Conservation (phyloP, 345 rosid genomes). For the Eucalyptus guilfoylei region DNA sequence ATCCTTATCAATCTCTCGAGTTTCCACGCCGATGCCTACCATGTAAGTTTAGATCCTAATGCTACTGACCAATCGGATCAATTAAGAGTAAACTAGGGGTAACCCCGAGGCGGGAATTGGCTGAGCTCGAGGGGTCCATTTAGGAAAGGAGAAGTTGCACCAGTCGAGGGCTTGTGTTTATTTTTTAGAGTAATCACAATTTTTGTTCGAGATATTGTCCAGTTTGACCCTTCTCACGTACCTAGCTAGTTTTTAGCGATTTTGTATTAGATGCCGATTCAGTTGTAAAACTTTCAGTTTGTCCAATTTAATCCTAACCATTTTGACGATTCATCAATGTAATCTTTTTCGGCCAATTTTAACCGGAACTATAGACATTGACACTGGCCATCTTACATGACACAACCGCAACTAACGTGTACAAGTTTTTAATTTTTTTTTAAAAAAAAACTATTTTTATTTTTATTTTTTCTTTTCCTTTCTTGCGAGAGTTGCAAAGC, state of each 20-base stretch:
- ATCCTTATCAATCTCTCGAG: neutral
- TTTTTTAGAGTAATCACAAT: neutral
- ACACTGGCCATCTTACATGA: accelerated
- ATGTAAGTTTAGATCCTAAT: neutral
- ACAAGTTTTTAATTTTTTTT: neutral
- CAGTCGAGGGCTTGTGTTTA: neutral
- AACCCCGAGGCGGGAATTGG: neutral
- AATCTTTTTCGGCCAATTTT: neutral
- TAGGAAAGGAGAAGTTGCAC: neutral
- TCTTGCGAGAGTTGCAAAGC: neutral
- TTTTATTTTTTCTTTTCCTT: neutral
- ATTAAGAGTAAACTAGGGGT: neutral
- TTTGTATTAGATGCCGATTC: neutral
- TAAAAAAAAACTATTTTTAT: neutral
- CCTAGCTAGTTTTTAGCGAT: neutral
- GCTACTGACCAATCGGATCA: neutral
- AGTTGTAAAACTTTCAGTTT: neutral
- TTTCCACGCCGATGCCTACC: neutral
- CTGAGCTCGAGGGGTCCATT: neutral
- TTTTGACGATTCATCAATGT: neutral
- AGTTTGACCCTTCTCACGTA: neutral
- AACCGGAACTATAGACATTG: accelerated
- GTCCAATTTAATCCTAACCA: accelerated
- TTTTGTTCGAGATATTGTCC: neutral
- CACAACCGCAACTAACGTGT: accelerated